Conservation (phyloP, 2,329 filamentous ascomycete species). For the Pseudofabraea citricarpa region DNA sequence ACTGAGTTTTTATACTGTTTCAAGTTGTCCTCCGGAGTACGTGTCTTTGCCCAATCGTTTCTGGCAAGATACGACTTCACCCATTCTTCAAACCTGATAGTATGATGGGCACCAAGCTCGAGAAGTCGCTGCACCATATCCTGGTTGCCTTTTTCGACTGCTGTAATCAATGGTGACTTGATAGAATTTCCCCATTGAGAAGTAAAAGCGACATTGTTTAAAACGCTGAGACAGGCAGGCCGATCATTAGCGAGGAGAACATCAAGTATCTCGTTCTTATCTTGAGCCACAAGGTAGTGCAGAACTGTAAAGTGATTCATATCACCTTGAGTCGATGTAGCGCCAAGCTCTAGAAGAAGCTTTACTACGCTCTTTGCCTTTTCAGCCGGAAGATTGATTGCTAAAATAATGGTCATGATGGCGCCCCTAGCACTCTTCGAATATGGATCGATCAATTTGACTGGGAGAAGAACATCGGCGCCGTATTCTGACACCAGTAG, state of each 20-base stretch:
- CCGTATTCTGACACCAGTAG: conserved; percentile 69
- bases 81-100: conserved; percentile 61
- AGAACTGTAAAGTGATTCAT: conserved; percentile 58
- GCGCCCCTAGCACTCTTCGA: conserved; percentile 44
- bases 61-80: conserved; percentile 48
- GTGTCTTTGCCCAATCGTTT: conserved; percentile 29
- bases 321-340: conserved; percentile 70
- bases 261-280: conserved; percentile 43
- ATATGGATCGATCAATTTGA: conserved; percentile 45
- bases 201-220: conserved; percentile 58
- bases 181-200: conserved; percentile 30
- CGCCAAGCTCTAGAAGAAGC: conserved; percentile 64
- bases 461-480: conserved; percentile 69
- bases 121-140: conserved; percentile 56
- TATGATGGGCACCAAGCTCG: conserved; percentile 52
- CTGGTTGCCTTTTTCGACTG: conserved; percentile 48
- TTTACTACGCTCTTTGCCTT: conserved; percentile 61
- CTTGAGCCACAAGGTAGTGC: conserved; percentile 54
- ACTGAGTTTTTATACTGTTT: conserved; percentile 39
- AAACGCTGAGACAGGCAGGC: conserved; percentile 54
- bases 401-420: conserved; percentile 66
- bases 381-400: conserved; percentile 56
- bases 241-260: conserved; percentile 51
- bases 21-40: conserved; percentile 43
- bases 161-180: conserved; percentile 50